Base-by-base conservation (phyloP, 2,329 filamentous ascomycete genomes). In the Pseudofabraea citricarpa region DNA sequence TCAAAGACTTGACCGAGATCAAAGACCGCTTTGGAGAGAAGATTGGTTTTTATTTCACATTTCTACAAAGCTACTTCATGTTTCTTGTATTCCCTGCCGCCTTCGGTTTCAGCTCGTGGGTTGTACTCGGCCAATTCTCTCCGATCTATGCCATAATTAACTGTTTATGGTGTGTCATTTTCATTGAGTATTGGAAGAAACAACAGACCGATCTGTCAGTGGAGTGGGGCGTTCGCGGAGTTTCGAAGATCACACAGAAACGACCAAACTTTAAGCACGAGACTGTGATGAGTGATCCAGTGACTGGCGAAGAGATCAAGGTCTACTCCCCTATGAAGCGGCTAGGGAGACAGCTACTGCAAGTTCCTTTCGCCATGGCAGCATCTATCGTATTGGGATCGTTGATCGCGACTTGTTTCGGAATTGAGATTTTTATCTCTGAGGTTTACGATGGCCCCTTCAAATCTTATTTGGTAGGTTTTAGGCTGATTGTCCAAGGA, bases 151-250 rank as follows among this genome's bases (percentile, higher is more conserved):
- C 86, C 12, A 64, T 90, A 1, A 73, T 84, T 35, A 90, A 84
- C 59, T 85, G 82, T 24, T 68, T 95, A n/a, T 95, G 90, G 88
- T 85, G 85, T 45, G 82, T 93, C 3, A 70, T 91, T 37, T 96
- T 96, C 60, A 85, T 95, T 44, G 91, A 97, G 62, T 95, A 87
- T 65, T 97, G 91, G 91, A 95, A 94, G 69, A 85, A 91, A 56
- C 88, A 94, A 63, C 89, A 97, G 64, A 73, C 83, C 2, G 90
- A 97, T 59, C 72, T 97, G 6, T 83, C 85, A 7, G 80, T 95
- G 13, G 80, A 88, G 55, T 97, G 91, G 91, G 86, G 87, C 12
- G 90, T 95, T 3, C 82, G 86, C 40, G 86, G 87, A 6, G 90
- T 95, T 1, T 90, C 87, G 4, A 77, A 73, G 39, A 88, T 96